Conservation (phyloP, 2,329 filamentous ascomycete genomes). For the Zasmidium angulare region DNA sequence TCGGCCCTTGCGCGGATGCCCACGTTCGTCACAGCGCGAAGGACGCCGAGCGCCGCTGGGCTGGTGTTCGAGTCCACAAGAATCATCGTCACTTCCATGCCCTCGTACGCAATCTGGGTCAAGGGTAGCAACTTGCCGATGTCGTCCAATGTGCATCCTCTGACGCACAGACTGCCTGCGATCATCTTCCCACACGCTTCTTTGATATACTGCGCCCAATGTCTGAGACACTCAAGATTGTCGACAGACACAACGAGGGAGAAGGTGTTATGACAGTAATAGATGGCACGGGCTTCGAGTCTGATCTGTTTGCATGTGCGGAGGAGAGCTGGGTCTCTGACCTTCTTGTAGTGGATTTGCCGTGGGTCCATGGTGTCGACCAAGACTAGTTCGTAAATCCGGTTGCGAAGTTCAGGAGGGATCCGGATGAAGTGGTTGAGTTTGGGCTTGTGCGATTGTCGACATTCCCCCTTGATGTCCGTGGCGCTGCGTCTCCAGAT, state of each 20-base stretch:
- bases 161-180: neutral
- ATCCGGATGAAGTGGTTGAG: neutral
- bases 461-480: neutral
- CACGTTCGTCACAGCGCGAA: neutral
- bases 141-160: neutral
- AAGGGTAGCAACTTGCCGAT: neutral
- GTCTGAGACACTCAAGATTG: neutral
- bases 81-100: neutral
- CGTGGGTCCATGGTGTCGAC: neutral
- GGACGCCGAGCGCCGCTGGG: neutral
- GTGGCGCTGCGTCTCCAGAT: neutral
- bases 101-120: neutral
- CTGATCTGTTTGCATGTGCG: neutral
- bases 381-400: constrained; percentile 6
- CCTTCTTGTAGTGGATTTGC: neutral
- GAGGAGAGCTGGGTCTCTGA: neutral
- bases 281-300: neutral
- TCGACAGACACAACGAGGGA: neutral
- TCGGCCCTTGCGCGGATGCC: neutral
- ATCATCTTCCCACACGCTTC: neutral
- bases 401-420: constrained; percentile 2
- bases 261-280: neutral
- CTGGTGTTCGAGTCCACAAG: neutral
- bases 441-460: neutral
- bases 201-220: neutral